These are phyloP conservation scores for Monosporascus sp. DNA, from an alignment of 2,329 filamentous ascomycete genomes.

Conservation along the genomic window DNA sequence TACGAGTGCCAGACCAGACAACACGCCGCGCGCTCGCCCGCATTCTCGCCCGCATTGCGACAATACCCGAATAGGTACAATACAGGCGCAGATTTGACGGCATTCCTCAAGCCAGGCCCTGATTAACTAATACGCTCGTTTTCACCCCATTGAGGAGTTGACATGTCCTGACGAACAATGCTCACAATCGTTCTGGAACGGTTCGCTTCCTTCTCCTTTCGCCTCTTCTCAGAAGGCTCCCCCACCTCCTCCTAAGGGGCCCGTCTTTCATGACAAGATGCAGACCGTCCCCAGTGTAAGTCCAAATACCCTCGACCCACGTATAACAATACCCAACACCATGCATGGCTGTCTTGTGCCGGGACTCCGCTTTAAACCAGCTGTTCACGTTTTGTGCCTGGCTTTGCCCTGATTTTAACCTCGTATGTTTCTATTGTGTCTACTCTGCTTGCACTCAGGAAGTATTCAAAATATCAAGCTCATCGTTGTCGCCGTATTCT, in stretches of 20 bases:
- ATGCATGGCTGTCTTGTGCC: not conserved
- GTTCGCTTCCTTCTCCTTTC: slow-evolving; percentile 19
- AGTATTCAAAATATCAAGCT: too few relatives aligned
- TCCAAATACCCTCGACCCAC: slow-evolving; percentile 14
- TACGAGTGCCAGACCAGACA: too few relatives aligned
- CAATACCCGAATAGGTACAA: not conserved
- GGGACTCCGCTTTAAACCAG: not conserved
- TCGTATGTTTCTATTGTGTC: too few relatives aligned
- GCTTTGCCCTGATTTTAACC: too few relatives aligned
- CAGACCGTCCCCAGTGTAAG: slow-evolving; percentile 52
- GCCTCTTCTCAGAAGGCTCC: slow-evolving; percentile 29
- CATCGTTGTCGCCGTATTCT: slow-evolving; percentile 2
- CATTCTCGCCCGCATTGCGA: too few relatives aligned
- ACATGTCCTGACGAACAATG: slow-evolving; percentile 31
- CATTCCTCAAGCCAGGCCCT: not conserved
- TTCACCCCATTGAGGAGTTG: slow-evolving; percentile 7
- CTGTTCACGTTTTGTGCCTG: not conserved
- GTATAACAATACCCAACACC: not conserved
- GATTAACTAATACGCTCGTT: too few relatives aligned
- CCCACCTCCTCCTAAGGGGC: slow-evolving; percentile 31
- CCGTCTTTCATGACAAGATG: slow-evolving; percentile 39
- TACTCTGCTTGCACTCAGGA: too few relatives aligned
- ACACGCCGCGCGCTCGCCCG: too few relatives aligned
- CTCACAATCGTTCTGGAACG: slow-evolving; percentile 23
- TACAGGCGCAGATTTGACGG: not conserved